phyloP scores from a whole-genome alignment of 306 rosid genomes.

The Hippophae rhamnoides region DNA sequence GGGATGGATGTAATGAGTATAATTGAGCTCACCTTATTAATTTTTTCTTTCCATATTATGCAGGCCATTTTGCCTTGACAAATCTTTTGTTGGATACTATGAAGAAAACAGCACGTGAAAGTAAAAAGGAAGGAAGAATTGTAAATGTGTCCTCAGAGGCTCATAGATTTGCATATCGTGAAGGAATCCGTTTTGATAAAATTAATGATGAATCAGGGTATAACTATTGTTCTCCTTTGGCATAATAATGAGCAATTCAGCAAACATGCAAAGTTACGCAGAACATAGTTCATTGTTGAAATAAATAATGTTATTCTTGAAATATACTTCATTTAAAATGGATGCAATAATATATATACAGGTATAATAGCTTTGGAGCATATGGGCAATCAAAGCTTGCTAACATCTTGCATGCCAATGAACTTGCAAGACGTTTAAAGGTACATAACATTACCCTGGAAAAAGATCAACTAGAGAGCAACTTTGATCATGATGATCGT shows the following conservation, averaged over 20 bases:
- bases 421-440: slow-evolving; percentile 58
- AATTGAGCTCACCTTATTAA: not conserved
- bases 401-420: slow-evolving; percentile 76
- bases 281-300: not conserved
- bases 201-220: slow-evolving; percentile 65
- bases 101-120: slow-evolving; percentile 58
- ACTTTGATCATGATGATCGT: not conserved
- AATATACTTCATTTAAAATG: not conserved
- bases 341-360: slow-evolving; percentile 16
- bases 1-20: not conserved
- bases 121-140: slow-evolving; percentile 70
- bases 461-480: slow-evolving; percentile 8
- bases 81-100: slow-evolving; percentile 67
- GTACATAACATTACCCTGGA: slow-evolving; percentile 25
- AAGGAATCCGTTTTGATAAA: slow-evolving; percentile 61
- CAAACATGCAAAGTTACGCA: not conserved
- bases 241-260: not conserved
- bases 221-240: not conserved
- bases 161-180: slow-evolving; percentile 49
- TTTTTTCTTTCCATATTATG: slow-evolving; percentile 8
- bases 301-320: not conserved
- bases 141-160: slow-evolving; percentile 64
- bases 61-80: slow-evolving; percentile 91
- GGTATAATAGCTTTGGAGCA: slow-evolving; percentile 56
- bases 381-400: slow-evolving; percentile 95